These are phyloP conservation scores for Rosa hybrid DNA, from an alignment of 331 rosid genomes.

Conservation along the genomic window DNA sequence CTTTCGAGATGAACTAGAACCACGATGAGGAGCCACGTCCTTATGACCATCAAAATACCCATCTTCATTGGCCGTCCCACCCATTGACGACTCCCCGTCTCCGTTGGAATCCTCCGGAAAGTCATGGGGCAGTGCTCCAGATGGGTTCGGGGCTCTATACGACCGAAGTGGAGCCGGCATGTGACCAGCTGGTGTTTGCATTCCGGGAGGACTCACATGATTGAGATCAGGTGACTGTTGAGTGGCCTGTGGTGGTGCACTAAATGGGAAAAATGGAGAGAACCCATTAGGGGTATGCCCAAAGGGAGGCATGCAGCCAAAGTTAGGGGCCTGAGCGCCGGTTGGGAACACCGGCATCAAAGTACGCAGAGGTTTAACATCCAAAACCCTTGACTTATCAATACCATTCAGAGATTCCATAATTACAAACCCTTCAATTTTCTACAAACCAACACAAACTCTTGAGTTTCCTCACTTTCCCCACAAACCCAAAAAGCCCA, in stretches of 20 bases:
- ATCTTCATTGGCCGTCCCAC: slow-evolving; percentile 2
- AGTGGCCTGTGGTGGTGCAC: slow-evolving; percentile 21
- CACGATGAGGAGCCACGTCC: slow-evolving; percentile 1
- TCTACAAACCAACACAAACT: slow-evolving; percentile 9
- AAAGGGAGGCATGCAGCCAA: slow-evolving; percentile 25
- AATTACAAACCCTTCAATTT: neutral
- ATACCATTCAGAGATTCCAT: slow-evolving; percentile 52
- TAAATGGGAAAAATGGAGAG: slow-evolving; percentile 50
- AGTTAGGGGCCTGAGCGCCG: slow-evolving; percentile 28
- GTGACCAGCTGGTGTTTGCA: slow-evolving; percentile 22
- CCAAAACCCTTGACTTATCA: slow-evolving; percentile 53
- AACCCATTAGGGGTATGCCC: slow-evolving; percentile 40
- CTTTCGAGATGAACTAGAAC: slow-evolving; percentile 32
- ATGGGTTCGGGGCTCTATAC: slow-evolving; percentile 27
- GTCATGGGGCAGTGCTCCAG: neutral
- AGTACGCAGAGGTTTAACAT: slow-evolving; percentile 56
- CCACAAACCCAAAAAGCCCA: neutral
- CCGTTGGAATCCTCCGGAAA: slow-evolving; percentile 15
- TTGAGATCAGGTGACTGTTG: slow-evolving; percentile 30
- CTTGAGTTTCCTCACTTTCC: neutral
- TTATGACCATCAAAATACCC: slow-evolving; percentile 13
- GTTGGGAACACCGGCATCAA: slow-evolving; percentile 55
- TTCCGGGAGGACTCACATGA: slow-evolving; percentile 5
- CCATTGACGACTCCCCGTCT: slow-evolving; percentile 7
- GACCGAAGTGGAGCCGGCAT: slow-evolving; percentile 46